Conservation (phyloP, 768 basidiomycete genomes). For the Suillus paluster region DNA sequence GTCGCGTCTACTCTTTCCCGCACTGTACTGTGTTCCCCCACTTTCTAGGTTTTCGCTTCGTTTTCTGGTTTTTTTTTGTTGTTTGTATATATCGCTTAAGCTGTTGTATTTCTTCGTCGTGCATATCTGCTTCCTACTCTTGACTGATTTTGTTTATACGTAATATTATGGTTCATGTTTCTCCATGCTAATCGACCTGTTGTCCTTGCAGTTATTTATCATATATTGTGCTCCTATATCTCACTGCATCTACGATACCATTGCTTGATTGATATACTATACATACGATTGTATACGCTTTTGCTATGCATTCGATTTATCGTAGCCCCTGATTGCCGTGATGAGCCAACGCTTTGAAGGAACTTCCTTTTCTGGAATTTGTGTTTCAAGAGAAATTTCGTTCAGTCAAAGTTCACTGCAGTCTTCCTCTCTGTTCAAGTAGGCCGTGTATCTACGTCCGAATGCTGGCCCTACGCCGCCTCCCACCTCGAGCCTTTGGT, state of each 20-base stretch:
- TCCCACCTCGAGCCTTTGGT: slow-evolving; percentile 13
- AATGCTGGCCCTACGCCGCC: slow-evolving; percentile 24
- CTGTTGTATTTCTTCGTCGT: slow-evolving; percentile 15
- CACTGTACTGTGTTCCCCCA: slow-evolving; percentile 59
- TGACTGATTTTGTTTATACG: slow-evolving; percentile 11
- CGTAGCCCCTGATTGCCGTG: not conserved
- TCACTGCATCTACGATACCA: slow-evolving; percentile 11
- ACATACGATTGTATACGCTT: slow-evolving; percentile 7
- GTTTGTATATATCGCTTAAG: slow-evolving; percentile 1
- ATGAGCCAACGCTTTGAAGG: not conserved
- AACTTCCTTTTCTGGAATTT: slow-evolving; percentile 2
- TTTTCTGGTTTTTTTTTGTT: slow-evolving; percentile 19
- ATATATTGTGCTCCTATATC: slow-evolving; percentile 10
- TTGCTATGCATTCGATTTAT: not conserved
- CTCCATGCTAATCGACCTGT: slow-evolving; percentile 14
- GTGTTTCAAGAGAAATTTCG: not conserved
- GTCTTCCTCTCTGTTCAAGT: not conserved
- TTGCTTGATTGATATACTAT: slow-evolving; percentile 10
- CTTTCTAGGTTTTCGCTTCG: slow-evolving; percentile 47
- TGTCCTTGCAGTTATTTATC: slow-evolving; percentile 16
- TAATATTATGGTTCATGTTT: slow-evolving; percentile 11
- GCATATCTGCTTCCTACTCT: slow-evolving; percentile 11
- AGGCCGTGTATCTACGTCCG: not conserved
- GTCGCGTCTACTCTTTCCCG: slow-evolving; percentile 48
- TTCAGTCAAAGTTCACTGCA: not conserved